Base-by-base conservation (phyloP, 768 basidiomycete genomes). In the Hericium erinaceus region DNA sequence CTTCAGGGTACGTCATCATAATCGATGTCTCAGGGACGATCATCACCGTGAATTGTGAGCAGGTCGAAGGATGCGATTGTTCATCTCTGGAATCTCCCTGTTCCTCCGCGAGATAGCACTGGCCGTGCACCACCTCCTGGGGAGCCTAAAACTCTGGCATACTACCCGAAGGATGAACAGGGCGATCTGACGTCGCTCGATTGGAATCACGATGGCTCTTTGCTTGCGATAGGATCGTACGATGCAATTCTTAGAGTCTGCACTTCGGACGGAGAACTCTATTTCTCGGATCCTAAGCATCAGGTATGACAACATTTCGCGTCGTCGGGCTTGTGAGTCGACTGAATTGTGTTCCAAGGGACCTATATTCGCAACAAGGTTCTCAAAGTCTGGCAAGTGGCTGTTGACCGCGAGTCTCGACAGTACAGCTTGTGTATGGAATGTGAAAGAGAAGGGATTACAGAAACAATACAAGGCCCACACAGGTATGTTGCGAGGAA, bases 11-110 rank as follows among this genome's bases (percentile, higher is more conserved):
- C 18, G 16, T 46, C 44, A 15, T 46, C 44, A 26, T 26, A 26
- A 26, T 3, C n/a, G 44, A 13, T 2, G 33, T 33, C 9, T 10
- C 4, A 33, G 33, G 9, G 33, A n/a, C 16, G 44, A n/a, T 46
- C 16, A 46, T 20, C 44, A 18, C 44, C 26, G 20, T 9, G 48
- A 28, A 33, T 37, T 15, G 16, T 16, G 22, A 58, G 2, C 57
- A 87, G 89, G 57, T 89, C 90, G 41, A 89, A 85, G 68, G 88
- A 92, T 69, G 83, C 85, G 46, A 74, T 82, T 18, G 80, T 90
- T 15, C 80, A 87, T 61, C 72, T 90, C 58, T 92, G 89, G 89
- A 75, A 83, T 59, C 69, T 88, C 56, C 79, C 84, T 20, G 70
- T 72, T 46, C 56, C 74, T 44, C 70, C 62, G 28, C 46, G 58